Conservation (phyloP, 2,329 filamentous ascomycete species). For the Clonostachys rosea region DNA sequence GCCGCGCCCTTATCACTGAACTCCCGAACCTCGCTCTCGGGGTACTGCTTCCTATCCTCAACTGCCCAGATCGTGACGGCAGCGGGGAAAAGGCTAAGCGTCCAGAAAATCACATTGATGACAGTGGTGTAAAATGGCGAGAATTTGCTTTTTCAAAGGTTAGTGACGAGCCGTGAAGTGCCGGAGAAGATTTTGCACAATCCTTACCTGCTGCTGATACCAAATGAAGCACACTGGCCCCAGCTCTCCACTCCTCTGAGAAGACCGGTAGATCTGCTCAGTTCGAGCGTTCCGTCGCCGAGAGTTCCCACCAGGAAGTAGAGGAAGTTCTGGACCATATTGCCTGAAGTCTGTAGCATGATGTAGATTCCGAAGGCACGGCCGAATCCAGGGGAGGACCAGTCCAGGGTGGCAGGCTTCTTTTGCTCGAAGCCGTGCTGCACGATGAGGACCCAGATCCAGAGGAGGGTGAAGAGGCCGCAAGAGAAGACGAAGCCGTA, state of each 20-base stretch:
- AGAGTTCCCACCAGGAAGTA: conserved; percentile 10
- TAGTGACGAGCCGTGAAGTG: neutral
- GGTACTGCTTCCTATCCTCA: conserved; percentile 3
- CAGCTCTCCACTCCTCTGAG: conserved; percentile 12
- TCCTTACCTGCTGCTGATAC: conserved; percentile 10
- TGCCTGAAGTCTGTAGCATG: conserved; percentile 10
- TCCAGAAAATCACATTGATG: conserved; percentile 14
- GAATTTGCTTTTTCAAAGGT: conserved; percentile 8
- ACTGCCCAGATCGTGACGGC: conserved; percentile 10
- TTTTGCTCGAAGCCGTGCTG: conserved; percentile 8
- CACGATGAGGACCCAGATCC: conserved; percentile 14
- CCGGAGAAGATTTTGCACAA: no score
- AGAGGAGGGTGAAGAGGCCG: conserved; percentile 6
- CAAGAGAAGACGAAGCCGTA: conserved; percentile 9
- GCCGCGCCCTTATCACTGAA: no score
- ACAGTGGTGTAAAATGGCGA: conserved; percentile 14
- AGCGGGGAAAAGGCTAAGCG: conserved; percentile 10
- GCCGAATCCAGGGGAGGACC: conserved; percentile 11
- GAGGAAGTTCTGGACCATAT: conserved; percentile 2
- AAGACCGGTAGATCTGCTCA: conserved; percentile 9
- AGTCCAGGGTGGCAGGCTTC: conserved; percentile 7
- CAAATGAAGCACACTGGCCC: conserved; percentile 13
- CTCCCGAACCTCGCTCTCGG: no score
- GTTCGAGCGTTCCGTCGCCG: conserved; percentile 10
- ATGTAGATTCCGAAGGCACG: conserved; percentile 13